phyloP scores from a whole-genome alignment of 2,329 filamentous ascomycete species.

The Cercospora sp. region DNA sequence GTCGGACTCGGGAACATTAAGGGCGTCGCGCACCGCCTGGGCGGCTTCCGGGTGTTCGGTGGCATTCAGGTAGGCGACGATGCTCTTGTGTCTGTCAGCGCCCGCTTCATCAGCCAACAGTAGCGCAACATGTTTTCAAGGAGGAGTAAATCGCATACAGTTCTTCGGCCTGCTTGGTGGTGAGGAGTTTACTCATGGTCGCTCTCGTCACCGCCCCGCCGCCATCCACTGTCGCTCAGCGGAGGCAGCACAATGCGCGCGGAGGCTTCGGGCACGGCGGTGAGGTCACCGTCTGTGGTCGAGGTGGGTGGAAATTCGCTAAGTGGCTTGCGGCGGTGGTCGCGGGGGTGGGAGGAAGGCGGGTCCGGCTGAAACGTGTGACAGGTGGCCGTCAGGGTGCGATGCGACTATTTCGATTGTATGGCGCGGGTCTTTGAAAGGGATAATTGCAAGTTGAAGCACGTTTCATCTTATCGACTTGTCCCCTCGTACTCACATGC shows the following conservation, averaged over 20 bases:
- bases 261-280: not conserved
- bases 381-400: not conserved
- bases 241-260: constrained; percentile 12
- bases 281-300: not conserved
- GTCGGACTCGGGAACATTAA: constrained; percentile 64
- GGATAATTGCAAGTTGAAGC: not conserved
- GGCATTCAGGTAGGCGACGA: constrained; percentile 82
- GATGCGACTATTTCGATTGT: not conserved
- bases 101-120: constrained; percentile 34
- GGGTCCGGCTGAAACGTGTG: not conserved
- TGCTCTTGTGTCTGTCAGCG: constrained; percentile 76
- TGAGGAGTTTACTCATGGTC: constrained; percentile 73
- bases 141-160: constrained; percentile 60
- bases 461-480: not conserved
- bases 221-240: constrained; percentile 19
- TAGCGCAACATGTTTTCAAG: constrained; percentile 18
- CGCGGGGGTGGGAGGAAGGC: not conserved
- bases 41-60: constrained; percentile 70
- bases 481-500: not conserved
- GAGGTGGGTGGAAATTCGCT: not conserved
- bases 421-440: not conserved
- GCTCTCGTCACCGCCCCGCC: constrained; percentile 8
- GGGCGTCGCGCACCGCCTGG: constrained; percentile 71
- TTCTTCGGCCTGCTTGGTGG: constrained; percentile 80
- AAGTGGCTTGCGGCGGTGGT: not conserved